Evolutionary conservation across 192 early-diverging fungal genomes (phyloP).

Genomic region (Phlyctochytrium arcticum): DNA sequence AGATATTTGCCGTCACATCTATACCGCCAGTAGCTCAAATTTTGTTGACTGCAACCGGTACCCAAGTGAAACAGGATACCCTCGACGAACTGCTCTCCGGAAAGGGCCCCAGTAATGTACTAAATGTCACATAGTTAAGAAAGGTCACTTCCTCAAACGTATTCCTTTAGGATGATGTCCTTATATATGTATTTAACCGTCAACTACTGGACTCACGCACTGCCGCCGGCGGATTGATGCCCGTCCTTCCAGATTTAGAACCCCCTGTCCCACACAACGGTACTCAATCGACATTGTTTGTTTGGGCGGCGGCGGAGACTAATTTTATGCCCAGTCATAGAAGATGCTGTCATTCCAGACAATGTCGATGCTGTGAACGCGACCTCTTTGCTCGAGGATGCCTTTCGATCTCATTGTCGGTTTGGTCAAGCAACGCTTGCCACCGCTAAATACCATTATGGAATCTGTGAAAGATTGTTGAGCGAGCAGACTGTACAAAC

Average conservation of each 20-base stretch:
- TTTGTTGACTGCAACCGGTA: constrained; percentile 14
- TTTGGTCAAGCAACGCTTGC: constrained; percentile 8
- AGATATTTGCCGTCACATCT: constrained; percentile 16
- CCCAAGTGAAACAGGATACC: constrained; percentile 10
- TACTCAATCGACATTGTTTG: no score
- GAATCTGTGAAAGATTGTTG: constrained; percentile 7
- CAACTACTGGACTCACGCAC: constrained; percentile 1
- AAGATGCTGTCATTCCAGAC: no score
- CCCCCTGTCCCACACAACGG: constrained; percentile 23
- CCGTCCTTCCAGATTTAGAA: constrained; percentile 15
- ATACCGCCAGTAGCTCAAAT: constrained; percentile 22
- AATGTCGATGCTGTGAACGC: no score
- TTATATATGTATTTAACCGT: constrained; percentile 24
- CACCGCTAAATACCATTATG: constrained; percentile 2
- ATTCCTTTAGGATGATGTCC: background rate
- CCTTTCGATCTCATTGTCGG: constrained; percentile 18
- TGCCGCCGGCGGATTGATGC: background rate
- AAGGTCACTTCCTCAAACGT: background rate
- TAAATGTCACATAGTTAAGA: background rate
- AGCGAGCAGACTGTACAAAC: constrained; percentile 36
- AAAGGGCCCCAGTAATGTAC: background rate
- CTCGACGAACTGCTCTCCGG: background rate
- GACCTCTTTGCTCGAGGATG: constrained; percentile 7
- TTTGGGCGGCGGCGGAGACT: no score
- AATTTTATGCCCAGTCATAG: no score